phyloP scores from a whole-genome alignment of 2,329 filamentous ascomycete species.

The Bipolaris victoriae region DNA sequence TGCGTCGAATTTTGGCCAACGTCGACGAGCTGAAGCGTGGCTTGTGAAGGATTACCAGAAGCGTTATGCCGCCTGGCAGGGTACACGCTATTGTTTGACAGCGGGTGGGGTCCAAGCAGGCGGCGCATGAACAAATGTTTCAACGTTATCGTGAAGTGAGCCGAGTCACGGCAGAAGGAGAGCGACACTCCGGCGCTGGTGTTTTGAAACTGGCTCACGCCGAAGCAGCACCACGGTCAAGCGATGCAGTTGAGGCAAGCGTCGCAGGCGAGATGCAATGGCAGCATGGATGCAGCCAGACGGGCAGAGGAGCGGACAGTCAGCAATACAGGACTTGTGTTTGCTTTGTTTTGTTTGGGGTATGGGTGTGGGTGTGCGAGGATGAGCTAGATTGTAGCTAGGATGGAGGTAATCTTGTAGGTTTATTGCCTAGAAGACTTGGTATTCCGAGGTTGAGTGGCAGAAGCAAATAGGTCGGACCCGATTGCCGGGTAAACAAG shows the following conservation, averaged over 20 bases:
- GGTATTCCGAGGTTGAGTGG: conserved; percentile 5
- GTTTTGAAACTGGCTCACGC: conserved; percentile 15
- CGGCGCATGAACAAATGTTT: conserved; percentile 6
- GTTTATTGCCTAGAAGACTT: conserved; percentile 9
- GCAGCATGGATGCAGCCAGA: too few species aligned
- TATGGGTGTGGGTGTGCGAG: background rate
- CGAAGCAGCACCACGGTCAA: conserved; percentile 3
- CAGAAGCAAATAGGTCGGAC: background rate
- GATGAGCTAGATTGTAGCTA: background rate
- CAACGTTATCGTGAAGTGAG: conserved; percentile 12
- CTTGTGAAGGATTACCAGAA: conserved; percentile 5
- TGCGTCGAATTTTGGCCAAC: background rate
- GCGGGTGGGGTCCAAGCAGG: conserved; percentile 9
- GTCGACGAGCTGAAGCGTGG: conserved; percentile 3
- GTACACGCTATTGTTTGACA: conserved; percentile 15
- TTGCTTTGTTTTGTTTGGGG: background rate
- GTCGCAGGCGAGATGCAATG: background rate
- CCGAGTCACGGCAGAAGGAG: conserved; percentile 9
- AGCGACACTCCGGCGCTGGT: conserved; percentile 5
- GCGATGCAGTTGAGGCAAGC: background rate
- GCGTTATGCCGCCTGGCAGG: background rate
- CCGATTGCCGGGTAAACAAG: conserved; percentile 9
- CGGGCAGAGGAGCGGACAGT: background rate
- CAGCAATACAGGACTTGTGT: background rate
- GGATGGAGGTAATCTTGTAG: background rate